Evolutionary conservation across 140 eudicot genomes (phyloP), one percentile per base, ranked within the genome.

Genomic region (Bidens hawaiensis): DNA sequence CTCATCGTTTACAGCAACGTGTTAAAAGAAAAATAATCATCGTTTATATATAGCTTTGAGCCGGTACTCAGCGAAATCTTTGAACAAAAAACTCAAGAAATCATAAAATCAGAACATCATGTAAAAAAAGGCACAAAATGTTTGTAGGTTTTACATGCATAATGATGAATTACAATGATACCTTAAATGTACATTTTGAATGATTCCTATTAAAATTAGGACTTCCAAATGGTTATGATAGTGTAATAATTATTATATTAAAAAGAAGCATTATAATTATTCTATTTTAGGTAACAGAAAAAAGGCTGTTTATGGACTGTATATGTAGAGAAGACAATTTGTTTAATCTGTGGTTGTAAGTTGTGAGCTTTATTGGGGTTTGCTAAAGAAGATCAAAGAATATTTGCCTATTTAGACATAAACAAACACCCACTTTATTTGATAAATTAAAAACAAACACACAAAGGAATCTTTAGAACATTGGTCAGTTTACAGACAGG

Each of bases 281-380:
- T 68, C 66, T 68, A 68, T 23, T 42, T 61, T 22, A 34, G 73
- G 81, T 31, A 46, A 71, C 75, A 62, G 72, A 76, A 59, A 81
- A 81, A 79, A 81, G 79, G 78, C 70, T 78, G 87, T 70, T 81
- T 70, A 75, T 78, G 87, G 78, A 74, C 81, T 81, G 81, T 81
- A 74, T 81, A 67, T 70, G 78, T 75, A 43, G 69, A 69, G 79
- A 42, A 74, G 67, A 67, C 69, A 78, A 38, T 59, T 66, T 72
- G 76, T 76, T 71, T 76, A 67, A 52, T 69, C 54, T 67, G 36
- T 51, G 64, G 14, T 8, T 38, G 15, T 11, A 38, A 38, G 28
- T 58, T 60, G 70, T 50, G 26, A 64, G 81, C 87, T 81, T 81
- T 81, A 81, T 81, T 64, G 87, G 87, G 87, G 46, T 74, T 69